Base-by-base conservation (phyloP, 1,284 basidiomycete species). In the Malassezia sympodialis region DNA sequence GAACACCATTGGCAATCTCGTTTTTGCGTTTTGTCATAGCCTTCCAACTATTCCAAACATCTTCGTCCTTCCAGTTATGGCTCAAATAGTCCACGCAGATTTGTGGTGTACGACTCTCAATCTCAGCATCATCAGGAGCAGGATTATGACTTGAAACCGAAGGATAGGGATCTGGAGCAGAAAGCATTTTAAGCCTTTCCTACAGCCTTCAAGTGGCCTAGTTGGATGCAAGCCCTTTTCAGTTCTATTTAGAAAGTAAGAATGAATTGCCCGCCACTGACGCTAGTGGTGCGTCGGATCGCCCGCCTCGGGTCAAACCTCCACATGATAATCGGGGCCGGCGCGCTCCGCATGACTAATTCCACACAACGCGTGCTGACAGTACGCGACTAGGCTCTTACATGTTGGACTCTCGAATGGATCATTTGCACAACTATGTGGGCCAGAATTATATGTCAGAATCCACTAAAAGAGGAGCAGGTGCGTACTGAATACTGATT, bases 21-120 rank as follows among this genome's bases (percentile, higher is more conserved):
- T 96, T 88, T 82, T 96, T 98, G 79, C 90, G 88, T 62, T 88
- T 84, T 46, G 93, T 98, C 90, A 96, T 98, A 73, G 85, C 89
- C 65, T 93, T 83, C 93, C 93, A 98, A 48, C 87, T 90, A 54
- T 87, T 85, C 90, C 90, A 96, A 12, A 98, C 90, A 76, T 98
- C 94, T 76, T 96, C 91, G 76, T 98, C 94, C 61, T 84, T 82
- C 93, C 94, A 98, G 59, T 94, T 82, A 76, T 98, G 91, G 48
- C 87, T 90, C 56, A 82, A 78, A 66, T 83, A 83, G 75, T 83
- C 82, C 56, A 83, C 81, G 69, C 81, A 82, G 66, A 82, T 81
- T 51, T 79, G 79, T 8, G 82, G 81, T 58, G 66, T 67, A 39
- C 63, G 56, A 31, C 65, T 62, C 46, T 67, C 61, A 62, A 74